Evolutionary conservation across 2,329 filamentous ascomycete genomes (phyloP).

Genomic region (Beauveria pseudobassiana): DNA sequence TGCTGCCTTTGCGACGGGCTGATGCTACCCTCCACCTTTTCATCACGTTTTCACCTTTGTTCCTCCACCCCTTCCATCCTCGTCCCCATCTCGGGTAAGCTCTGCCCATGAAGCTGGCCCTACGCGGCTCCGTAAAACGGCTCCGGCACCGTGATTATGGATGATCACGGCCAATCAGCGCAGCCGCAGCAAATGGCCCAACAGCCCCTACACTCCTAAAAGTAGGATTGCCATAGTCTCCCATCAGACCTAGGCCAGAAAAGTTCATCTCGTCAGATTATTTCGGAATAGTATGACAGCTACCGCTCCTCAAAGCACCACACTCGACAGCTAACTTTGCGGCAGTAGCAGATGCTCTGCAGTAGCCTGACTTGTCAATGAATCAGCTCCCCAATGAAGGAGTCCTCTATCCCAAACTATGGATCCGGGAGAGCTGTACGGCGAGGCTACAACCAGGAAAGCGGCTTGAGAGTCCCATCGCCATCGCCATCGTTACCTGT

Average conservation of each 20-base stretch:
- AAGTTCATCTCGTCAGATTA: conserved; percentile 7
- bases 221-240: background rate
- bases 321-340: background rate
- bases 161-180: background rate
- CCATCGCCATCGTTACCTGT: background rate
- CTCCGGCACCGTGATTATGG: conserved; percentile 8
- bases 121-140: conserved; percentile 2
- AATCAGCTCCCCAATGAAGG: background rate
- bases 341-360: background rate
- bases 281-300: conserved; percentile 6
- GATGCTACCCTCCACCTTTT: conserved; percentile 4
- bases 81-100: conserved; percentile 8
- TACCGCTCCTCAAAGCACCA: background rate
- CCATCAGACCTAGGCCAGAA: conserved; percentile 11
- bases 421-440: background rate
- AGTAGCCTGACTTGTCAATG: conserved; percentile 2
- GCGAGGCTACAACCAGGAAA: conserved; percentile 6
- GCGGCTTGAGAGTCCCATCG: conserved; percentile 7
- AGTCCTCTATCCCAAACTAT: background rate
- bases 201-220: background rate
- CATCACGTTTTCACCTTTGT: conserved; percentile 1
- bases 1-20: conserved; percentile 1
- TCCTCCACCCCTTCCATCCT: background rate
- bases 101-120: conserved; percentile 2
- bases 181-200: background rate